These are phyloP conservation scores for Triangularia verruculosa DNA, from an alignment of 2,329 filamentous ascomycete genomes.

Conservation along the genomic window DNA sequence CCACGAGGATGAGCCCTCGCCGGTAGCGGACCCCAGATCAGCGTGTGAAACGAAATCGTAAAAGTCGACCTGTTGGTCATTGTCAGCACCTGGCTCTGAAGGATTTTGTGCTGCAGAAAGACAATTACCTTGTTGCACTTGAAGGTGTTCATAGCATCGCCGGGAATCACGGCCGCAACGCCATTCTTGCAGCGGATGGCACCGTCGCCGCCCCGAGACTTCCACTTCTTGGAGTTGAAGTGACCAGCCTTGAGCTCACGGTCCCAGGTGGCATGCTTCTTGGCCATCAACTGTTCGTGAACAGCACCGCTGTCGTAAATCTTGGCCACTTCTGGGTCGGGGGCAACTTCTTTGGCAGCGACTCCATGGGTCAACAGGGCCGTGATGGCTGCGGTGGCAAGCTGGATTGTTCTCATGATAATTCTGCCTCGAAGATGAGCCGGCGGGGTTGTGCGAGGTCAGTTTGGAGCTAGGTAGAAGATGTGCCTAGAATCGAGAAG, in stretches of 20 bases:
- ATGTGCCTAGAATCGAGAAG: not conserved
- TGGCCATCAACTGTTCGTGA: constrained; percentile 22
- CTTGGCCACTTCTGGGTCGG: constrained; percentile 4
- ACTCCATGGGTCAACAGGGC: constrained; percentile 6
- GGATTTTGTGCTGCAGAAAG: not conserved
- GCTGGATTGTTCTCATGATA: not conserved
- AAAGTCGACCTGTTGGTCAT: constrained; percentile 41
- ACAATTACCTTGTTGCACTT: constrained; percentile 40
- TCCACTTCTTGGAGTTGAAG: constrained; percentile 22
- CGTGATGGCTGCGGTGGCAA: not conserved
- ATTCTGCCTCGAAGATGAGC: not conserved
- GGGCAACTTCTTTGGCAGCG: constrained; percentile 5
- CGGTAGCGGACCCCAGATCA: constrained; percentile 45
- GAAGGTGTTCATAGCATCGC: constrained; percentile 47
- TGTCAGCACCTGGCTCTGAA: not conserved
- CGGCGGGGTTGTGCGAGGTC: not conserved
- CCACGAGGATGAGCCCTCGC: constrained; percentile 41
- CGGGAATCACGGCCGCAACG: constrained; percentile 42
- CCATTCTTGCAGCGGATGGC: constrained; percentile 40
- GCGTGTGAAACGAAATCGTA: constrained; percentile 55
- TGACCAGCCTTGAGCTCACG: constrained; percentile 13
- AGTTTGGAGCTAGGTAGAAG: not conserved
- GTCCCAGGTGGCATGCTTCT: constrained; percentile 22
- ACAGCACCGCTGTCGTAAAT: constrained; percentile 20
- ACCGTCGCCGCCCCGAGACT: constrained; percentile 16